Evolutionary conservation across 805 yeast genomes (phyloP).

Genomic region (Myxozyma mucilagina): DNA sequence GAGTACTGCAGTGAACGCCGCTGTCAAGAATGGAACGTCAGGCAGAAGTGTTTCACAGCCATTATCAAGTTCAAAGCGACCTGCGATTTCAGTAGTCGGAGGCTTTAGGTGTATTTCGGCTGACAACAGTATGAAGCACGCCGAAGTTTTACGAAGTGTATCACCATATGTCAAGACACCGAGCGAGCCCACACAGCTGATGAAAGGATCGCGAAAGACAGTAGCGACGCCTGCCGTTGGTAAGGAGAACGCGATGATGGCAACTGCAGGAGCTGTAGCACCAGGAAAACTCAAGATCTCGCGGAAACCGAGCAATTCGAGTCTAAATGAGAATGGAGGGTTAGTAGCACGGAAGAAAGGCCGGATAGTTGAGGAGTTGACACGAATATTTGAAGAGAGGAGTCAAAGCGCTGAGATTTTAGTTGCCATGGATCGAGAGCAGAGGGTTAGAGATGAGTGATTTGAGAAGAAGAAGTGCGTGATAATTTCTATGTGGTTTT

Average conservation of each 20-base stretch:
- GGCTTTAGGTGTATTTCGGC: constrained; percentile 30
- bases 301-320: not conserved
- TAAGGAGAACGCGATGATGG: constrained; percentile 9
- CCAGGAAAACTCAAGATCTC: constrained; percentile 8
- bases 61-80: constrained; percentile 8
- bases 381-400: constrained; percentile 31
- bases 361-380: constrained; percentile 29
- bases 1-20: not conserved
- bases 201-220: not conserved
- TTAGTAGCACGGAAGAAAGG: constrained; percentile 24
- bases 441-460: constrained; percentile 1
- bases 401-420: constrained; percentile 30
- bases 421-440: constrained; percentile 18
- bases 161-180: constrained; percentile 29
- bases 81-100: constrained; percentile 23
- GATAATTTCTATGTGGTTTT: not conserved
- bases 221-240: not conserved
- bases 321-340: not conserved
- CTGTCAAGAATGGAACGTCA: not conserved
- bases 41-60: constrained; percentile 6
- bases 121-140: constrained; percentile 17
- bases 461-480: not conserved
- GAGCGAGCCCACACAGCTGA: constrained; percentile 1
- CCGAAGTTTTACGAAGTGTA: constrained; percentile 18
- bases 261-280: constrained; percentile 5